Evolutionary conservation across 2,329 filamentous ascomycete species (phyloP).

Genomic region (Ceratocystis variospora): DNA sequence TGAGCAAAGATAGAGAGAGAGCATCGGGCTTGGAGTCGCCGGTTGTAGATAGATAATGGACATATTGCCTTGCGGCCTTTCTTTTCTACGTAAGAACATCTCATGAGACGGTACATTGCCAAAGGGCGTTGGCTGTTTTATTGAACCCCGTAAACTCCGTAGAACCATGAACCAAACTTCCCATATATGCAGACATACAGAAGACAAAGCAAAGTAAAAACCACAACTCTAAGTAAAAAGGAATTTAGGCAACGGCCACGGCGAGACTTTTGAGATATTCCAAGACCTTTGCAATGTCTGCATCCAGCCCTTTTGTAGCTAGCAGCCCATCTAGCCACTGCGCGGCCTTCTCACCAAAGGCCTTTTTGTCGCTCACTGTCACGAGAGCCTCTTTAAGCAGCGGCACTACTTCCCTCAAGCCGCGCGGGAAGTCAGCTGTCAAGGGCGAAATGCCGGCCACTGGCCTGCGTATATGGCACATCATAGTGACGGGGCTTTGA

Average conservation of each 20-base stretch:
- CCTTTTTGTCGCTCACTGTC: slow-evolving; percentile 33
- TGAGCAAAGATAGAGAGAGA: neutral
- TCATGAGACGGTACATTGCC: neutral
- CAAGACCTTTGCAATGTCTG: slow-evolving; percentile 41
- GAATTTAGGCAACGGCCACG: neutral
- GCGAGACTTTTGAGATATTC: slow-evolving; percentile 33
- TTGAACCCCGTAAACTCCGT: slow-evolving; percentile 3
- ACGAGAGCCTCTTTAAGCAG: slow-evolving; percentile 41
- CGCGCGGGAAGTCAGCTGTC: slow-evolving; percentile 58
- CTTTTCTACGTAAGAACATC: neutral
- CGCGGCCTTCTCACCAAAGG: slow-evolving; percentile 35
- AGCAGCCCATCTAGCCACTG: slow-evolving; percentile 44
- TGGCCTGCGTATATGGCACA: slow-evolving; percentile 58
- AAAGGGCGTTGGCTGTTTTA: slow-evolving; percentile 6
- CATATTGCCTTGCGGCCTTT: neutral
- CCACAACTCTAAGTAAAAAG: neutral
- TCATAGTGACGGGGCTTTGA: slow-evolving; percentile 47
- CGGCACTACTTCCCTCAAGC: slow-evolving; percentile 51
- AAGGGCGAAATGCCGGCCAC: slow-evolving; percentile 49
- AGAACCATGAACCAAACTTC: slow-evolving; percentile 10
- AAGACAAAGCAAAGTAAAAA: neutral
- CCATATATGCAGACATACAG: neutral
- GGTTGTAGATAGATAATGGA: neutral
- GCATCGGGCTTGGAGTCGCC: too few species aligned
- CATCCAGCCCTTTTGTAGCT: slow-evolving; percentile 37